Evolutionary conservation across 78 protist genomes (phyloP).

Genomic region (Creolimax fragrantissima): DNA sequence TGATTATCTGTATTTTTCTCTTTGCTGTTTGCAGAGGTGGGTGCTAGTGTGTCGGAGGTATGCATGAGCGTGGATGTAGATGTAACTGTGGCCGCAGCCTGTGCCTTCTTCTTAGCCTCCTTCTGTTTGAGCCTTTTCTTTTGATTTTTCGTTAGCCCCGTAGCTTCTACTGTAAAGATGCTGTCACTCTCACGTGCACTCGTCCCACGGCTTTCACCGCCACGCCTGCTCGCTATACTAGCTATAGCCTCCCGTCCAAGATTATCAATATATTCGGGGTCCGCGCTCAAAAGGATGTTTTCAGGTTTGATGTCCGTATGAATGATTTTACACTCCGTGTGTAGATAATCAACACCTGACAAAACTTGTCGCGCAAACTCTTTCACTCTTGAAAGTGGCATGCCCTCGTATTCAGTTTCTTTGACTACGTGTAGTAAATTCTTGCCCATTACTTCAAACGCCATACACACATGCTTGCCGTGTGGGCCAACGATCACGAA

Average conservation of each 20-base stretch:
- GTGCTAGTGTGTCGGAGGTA: too few species aligned
- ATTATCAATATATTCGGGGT: neutral
- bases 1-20: too few species aligned
- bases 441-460: conserved; percentile 79
- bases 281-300: conserved; percentile 62
- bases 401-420: conserved; percentile 70
- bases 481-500: conserved; percentile 66
- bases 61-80: too few species aligned
- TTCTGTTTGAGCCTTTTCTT: conserved; percentile 10
- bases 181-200: too few species aligned
- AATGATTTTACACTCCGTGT: conserved; percentile 68
- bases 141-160: conserved; percentile 5
- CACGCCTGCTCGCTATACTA: too few species aligned
- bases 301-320: conserved; percentile 97
- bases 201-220: too few species aligned
- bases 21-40: too few species aligned
- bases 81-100: too few species aligned
- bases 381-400: conserved; percentile 67
- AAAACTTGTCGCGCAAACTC: neutral
- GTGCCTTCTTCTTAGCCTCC: neutral
- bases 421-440: conserved; percentile 71
- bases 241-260: neutral
- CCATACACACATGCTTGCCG: conserved; percentile 75
- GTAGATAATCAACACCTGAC: conserved; percentile 75
- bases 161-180: too few species aligned